Conservation (phyloP, 202 grass and related monocot species). For the Eragrostis tef region DNA sequence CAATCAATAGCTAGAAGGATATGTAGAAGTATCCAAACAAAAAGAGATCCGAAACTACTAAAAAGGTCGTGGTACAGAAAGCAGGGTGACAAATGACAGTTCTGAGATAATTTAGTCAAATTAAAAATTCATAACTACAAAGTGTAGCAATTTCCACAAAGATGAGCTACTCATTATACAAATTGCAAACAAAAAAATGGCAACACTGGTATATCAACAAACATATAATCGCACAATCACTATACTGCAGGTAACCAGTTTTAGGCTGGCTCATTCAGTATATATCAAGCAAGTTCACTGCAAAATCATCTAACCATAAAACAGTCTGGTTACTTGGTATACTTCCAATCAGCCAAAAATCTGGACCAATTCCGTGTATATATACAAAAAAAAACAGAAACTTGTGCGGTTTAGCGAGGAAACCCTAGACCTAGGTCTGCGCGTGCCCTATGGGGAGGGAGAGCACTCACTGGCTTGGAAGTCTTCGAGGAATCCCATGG, state of each 20-base stretch:
- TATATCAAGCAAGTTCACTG: neutral
- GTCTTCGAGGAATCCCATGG: constrained; percentile 78
- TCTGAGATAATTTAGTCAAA: constrained; percentile 1
- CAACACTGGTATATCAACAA: neutral
- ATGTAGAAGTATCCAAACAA: constrained; percentile 16
- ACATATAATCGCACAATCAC: constrained; percentile 25
- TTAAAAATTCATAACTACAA: constrained; percentile 25
- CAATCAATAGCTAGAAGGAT: neutral
- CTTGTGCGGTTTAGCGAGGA: neutral
- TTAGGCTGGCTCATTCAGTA: constrained; percentile 1
- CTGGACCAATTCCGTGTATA: neutral
- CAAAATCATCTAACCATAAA: neutral
- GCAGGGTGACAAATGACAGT: neutral
- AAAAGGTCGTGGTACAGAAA: constrained; percentile 21
- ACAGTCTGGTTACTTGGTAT: neutral
- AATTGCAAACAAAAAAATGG: constrained; percentile 12
- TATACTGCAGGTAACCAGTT: constrained; percentile 2
- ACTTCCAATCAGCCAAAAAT: constrained; percentile 6
- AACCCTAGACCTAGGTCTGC: constrained; percentile 12
- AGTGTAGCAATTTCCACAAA: neutral
- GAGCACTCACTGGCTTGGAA: constrained; percentile 72
- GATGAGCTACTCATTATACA: neutral
- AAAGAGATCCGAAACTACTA: neutral
- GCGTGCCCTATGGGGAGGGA: constrained; percentile 43
- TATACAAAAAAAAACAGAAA: neutral